phyloP scores from a whole-genome alignment of 768 basidiomycete species.

The Calocera cornea region DNA sequence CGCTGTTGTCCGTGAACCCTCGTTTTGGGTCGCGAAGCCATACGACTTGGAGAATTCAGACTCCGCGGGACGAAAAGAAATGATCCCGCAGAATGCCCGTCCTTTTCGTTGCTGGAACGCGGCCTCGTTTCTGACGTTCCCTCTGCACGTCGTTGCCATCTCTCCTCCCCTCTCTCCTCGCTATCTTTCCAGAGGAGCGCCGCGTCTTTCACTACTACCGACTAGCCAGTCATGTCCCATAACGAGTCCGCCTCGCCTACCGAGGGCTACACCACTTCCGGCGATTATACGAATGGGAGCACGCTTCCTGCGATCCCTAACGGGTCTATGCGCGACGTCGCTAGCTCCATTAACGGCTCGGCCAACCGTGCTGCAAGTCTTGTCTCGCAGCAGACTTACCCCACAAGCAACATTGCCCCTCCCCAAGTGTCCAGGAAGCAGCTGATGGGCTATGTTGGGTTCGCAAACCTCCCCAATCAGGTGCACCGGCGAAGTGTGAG shows the following conservation, averaged over 20 bases:
- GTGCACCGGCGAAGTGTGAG: conserved; percentile 96
- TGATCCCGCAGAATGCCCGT: not conserved
- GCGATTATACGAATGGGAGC: not conserved
- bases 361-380: not conserved
- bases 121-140: conserved; percentile 3
- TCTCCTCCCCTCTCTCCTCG: not conserved
- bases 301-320: conserved; percentile 3
- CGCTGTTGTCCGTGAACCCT: not conserved
- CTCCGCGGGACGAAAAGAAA: conserved; percentile 4
- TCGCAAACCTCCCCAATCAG: conserved; percentile 97
- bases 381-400: not conserved
- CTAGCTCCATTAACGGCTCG: not conserved
- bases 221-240: not conserved
- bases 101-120: conserved; percentile 6
- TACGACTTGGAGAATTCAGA: not conserved
- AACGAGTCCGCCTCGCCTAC: not conserved
- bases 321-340: not conserved
- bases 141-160: not conserved
- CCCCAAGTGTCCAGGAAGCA: conserved; percentile 12
- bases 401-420: conserved; percentile 4
- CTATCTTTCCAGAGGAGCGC: not conserved
- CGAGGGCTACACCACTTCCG: not conserved
- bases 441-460: conserved; percentile 61
- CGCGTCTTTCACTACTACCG: not conserved
- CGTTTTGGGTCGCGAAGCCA: not conserved